Evolutionary conservation across 345 rosid species (phyloP), one percentile per base, ranked within the genome.

Genomic region (Triadica sebifera): DNA sequence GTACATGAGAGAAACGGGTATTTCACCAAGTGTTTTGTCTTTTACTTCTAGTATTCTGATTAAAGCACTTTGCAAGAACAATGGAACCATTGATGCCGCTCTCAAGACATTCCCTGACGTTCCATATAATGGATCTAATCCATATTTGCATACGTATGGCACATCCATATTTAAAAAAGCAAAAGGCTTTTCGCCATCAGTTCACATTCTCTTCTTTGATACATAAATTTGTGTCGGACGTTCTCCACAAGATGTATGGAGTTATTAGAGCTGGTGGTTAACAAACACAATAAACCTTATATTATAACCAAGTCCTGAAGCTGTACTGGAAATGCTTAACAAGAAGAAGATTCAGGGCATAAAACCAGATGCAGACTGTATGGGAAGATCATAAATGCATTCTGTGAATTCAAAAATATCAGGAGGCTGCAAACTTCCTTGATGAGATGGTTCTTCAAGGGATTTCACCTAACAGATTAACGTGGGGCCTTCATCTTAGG

Each of bases 281-380:
- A n/a, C n/a, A n/a, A n/a, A n/a, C n/a, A n/a, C n/a, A n/a, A n/a
- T n/a, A n/a, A n/a, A n/a, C n/a, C n/a, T n/a, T n/a, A n/a, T n/a
- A n/a, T n/a, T n/a, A n/a, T n/a, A n/a, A n/a, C n/a, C n/a, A n/a
- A n/a, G n/a, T 72, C 76, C 69, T 37, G 90, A 86, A 87, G 93
- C 97, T 55, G 84, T 86, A n/a, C n/a, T n/a, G 77, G 92, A 89
- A 66, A 84, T 86, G 78, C 84, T 95, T 39, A 97, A 95, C 76
- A 87, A 85, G 80, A 90, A 89, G 96, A 94, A 92, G 86, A 91
- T 94, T 80, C 98, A 90, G 79, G 97, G 93, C 67, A 83, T 92
- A 75, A 91, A 87, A 77, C 98, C 93, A 53, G 95, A 91, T 83
- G 94, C 96, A 55, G 93, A 46, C 82, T 91, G 73, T 85, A 91